Evolutionary conservation across 768 basidiomycete species (phyloP).

Genomic region (Mycena chlorophos): DNA sequence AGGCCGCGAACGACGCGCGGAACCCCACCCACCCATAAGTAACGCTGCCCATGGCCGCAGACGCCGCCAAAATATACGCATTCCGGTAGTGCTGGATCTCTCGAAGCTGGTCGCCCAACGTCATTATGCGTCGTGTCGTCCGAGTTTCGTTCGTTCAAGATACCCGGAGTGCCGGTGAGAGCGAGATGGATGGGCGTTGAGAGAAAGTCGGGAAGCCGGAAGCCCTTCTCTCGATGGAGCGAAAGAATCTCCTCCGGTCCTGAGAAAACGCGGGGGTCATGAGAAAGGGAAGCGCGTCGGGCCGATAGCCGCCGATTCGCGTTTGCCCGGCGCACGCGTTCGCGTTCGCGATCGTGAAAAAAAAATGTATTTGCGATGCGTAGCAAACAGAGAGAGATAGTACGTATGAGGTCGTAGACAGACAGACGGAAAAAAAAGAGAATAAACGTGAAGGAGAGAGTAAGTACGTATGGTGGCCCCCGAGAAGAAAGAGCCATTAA

Average conservation of each 20-base stretch:
- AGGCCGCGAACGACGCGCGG: too few species aligned
- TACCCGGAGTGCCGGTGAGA: not conserved
- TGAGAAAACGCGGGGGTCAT: too few species aligned
- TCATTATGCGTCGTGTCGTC: not conserved
- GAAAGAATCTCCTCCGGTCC: too few species aligned
- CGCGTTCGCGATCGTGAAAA: too few species aligned
- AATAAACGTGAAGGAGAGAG: not conserved
- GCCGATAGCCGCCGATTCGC: too few species aligned
- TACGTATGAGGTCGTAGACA: not conserved
- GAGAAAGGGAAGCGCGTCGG: too few species aligned
- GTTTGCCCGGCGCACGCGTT: too few species aligned
- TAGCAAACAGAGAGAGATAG: not conserved
- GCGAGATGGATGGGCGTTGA: not conserved
- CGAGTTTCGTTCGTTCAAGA: not conserved
- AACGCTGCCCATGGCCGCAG: conserved; percentile 49
- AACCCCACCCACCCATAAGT: conserved; percentile 40
- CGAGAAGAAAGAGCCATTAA: too few species aligned
- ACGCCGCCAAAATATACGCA: conserved; percentile 46
- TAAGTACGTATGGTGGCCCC: not conserved
- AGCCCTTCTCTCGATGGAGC: too few species aligned
- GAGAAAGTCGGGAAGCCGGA: too few species aligned
- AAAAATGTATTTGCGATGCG: not conserved
- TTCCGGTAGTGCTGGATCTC: conserved; percentile 39
- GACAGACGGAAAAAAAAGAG: not conserved
- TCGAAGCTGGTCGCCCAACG: not conserved